Evolutionary conservation across 2,329 filamentous ascomycete genomes (phyloP), one percentile per base, ranked within the genome.

Genomic region (Colletotrichum spinosum): DNA sequence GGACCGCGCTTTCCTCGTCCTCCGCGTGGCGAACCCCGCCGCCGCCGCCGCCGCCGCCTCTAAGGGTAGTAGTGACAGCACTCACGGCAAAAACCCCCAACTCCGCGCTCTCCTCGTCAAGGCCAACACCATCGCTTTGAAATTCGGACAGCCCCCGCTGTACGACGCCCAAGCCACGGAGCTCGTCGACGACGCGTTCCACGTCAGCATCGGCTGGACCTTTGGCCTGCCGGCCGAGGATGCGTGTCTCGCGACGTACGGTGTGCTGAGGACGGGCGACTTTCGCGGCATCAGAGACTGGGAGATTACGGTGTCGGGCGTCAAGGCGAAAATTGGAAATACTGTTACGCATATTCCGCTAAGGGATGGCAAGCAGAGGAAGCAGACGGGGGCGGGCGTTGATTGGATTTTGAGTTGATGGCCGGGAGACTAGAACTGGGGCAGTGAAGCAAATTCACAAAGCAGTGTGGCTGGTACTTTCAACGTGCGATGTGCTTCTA

Each of bases 191-290:
- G 76, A 83, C 53, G 87, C 86, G 25, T 97, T 97, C 73, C 96
- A 99, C 77, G 81, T 98, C 65, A 97, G 94, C 50, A 88, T 99
- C 60, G 96, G 91, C 0, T 98, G 95, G 96, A 91, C 87, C 1
- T 83, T 95, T 67, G 77, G 81, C 9, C 75, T 80, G 46, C 89
- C 88, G 0, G 80, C 76, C 6, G 64, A 78, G 3, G 81, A 84
- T 39, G 72, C 85, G 12, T 71, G 73, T 13, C 68, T 75, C 54
- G 72, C 72, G 34, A 84, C 82, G 0, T 70, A 74, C 3, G 64
- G 68, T 4, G 68, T 76, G 4, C 79, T 77, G 49, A 67, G 52
- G 4, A 54, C 48, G 6, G 57, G 67, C 6, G 57, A 64, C 9
- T 69, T 71, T 50, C 58, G 73, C 11, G 72, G 68, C 3, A 71